These are phyloP conservation scores for Pseudonitzschia multiseries DNA, from an alignment of 108 stramenopile species.

Conservation along the genomic window DNA sequence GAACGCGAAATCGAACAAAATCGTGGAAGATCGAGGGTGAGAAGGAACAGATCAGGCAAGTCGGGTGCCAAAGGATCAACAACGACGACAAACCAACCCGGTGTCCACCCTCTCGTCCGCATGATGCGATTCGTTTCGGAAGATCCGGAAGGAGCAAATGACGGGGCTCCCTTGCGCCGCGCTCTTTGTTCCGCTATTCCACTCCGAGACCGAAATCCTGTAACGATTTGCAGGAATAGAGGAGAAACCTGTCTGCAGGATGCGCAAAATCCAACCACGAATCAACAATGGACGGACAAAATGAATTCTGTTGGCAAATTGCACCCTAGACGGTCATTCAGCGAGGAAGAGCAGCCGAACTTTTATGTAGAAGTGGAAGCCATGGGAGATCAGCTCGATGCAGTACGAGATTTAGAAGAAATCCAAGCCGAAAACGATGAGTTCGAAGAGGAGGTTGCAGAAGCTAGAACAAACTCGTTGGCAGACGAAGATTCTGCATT, in stretches of 20 bases:
- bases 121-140: constrained; percentile 4
- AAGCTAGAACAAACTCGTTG: constrained; percentile 23
- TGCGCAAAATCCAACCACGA: neutral
- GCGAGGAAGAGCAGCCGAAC: constrained; percentile 9
- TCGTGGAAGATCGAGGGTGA: neutral
- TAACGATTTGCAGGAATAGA: neutral
- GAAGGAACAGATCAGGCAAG: neutral
- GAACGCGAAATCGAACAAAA: neutral
- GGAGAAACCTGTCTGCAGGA: neutral
- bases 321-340: neutral
- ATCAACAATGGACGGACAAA: neutral
- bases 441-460: neutral
- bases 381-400: constrained; percentile 13
- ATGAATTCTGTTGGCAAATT: neutral
- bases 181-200: constrained; percentile 10
- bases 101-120: neutral
- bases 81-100: neutral
- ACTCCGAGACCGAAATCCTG: neutral
- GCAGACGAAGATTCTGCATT: constrained; percentile 35
- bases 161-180: constrained; percentile 8
- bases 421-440: constrained; percentile 8
- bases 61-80: neutral
- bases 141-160: constrained; percentile 10
- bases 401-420: constrained; percentile 26
- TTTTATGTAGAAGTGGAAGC: constrained; percentile 35